Evolutionary conservation across 2,329 filamentous ascomycete species (phyloP), one percentile per base, ranked within the genome.

Genomic region (Aspergillus calidoustus): DNA sequence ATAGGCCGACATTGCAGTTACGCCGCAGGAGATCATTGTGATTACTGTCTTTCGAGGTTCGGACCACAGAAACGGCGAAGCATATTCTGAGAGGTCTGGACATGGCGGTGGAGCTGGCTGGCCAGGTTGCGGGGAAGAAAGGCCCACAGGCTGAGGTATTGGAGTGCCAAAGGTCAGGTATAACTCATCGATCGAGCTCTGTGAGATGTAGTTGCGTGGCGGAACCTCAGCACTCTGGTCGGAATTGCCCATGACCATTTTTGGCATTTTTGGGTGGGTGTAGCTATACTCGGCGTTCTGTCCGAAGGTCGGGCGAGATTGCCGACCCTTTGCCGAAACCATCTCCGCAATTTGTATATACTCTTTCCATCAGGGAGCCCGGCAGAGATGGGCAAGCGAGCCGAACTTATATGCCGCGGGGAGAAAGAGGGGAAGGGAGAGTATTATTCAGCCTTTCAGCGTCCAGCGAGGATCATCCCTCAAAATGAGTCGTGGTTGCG

Each of bases 1-100:
- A 73, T 92, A 95, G 1, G 91, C 91, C 1, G 91, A 91, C 56
- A 92, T 79, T 31, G 87, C 83, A 0, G 92, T 95, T 1, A 90
- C 91, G 23, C 88, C 74, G 73, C 90, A 94, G 19, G 89, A 91
- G 11, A 96, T 81, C 68, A 83, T 83, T 13, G 93, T 85, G 62
- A 90, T 86, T 54, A 89, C 73, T 22, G 81, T 82, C 74, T 96
- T 96, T 59, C 87, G 86, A 19, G 79, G 78, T 34, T 78, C 70
- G 0, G 89, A 85, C 91, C 92, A 95, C 15, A 83, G 80, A 66
- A 91, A 87, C 0, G 93, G 93, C 17, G 90, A 88, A 1, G 76
- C 78, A 71, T 87, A 95, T 55, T 82, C 81, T 28, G 79, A 81
- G n/a, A 95, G 84, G 72, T 92, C 81, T 15, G 91, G 91, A 48